Conservation (phyloP, 2,329 filamentous ascomycete genomes). For the Ophidiomyces ophidiicola region DNA sequence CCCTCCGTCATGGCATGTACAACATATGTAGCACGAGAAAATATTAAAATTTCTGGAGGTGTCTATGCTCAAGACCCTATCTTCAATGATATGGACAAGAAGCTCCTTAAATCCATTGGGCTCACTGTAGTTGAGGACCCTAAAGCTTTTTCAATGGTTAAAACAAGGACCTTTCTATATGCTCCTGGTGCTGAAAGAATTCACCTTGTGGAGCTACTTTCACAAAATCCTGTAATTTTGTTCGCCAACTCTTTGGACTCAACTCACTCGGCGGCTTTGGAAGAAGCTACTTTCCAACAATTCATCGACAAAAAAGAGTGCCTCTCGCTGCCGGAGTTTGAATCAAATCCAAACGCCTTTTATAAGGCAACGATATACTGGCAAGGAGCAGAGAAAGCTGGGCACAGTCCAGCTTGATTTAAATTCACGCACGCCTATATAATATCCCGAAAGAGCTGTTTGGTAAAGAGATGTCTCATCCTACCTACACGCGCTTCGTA, state of each 20-base stretch:
- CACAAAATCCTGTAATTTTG: constrained; percentile 41
- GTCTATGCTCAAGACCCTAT: constrained; percentile 45
- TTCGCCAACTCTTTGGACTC: constrained; percentile 41
- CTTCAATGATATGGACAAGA: constrained; percentile 34
- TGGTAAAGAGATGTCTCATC: too few species aligned
- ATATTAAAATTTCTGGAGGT: constrained; percentile 29
- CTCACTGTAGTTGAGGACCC: constrained; percentile 39
- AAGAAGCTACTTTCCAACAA: constrained; percentile 16
- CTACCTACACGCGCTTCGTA: too few species aligned
- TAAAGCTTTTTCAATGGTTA: constrained; percentile 40
- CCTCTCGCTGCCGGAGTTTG: constrained; percentile 22
- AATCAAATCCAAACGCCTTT: constrained; percentile 26
- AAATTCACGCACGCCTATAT: background rate
- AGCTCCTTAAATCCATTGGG: constrained; percentile 26
- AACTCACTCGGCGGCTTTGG: background rate
- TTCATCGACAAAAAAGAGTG: constrained; percentile 15
- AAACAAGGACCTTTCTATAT: constrained; percentile 43
- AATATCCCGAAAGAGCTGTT: background rate
- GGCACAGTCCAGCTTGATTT: background rate
- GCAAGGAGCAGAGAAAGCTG: constrained; percentile 8
- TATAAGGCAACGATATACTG: constrained; percentile 29
- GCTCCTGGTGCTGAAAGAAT: constrained; percentile 46
- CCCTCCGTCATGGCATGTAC: background rate
- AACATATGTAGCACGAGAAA: background rate
- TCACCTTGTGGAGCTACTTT: constrained; percentile 42